Base-by-base conservation (phyloP, 2,329 filamentous ascomycete genomes). In the Paraphaeosphaeria minitans region DNA sequence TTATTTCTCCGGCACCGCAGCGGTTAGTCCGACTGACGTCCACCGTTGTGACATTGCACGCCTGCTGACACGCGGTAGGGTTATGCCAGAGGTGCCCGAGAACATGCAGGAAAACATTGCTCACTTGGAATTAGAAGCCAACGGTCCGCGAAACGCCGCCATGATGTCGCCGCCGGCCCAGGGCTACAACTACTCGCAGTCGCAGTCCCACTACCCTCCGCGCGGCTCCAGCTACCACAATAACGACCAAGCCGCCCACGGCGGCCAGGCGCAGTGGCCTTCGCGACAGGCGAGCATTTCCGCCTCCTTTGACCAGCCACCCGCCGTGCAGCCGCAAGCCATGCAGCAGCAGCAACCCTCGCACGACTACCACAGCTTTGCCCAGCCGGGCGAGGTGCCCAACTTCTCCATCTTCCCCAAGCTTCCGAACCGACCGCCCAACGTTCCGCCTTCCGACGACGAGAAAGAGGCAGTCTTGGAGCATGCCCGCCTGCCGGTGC, bases 21-120 rank as follows among this genome's bases (percentile, higher is more conserved):
- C 84, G 88, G 87, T 89, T 79, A 68, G 82, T 75, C 60, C 62
- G 37, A 39, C 37, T 39, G 60, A 58, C 64, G 60, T 65, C 61
- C 57, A 58, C 56, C 60, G 55, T 61, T 54, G 43, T 63, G 59
- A 64, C 62, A 67, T 69, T 70, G 64, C 63, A 62, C 57, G 59
- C 50, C 54, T 67, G 72, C 73, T 74, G 71, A 74, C 70, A 63
- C 55, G 60, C 57, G 57, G 74, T 78, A 96, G 92, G 82, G 87
- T 96, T 73, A 97, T 94, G 88, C 91, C 92, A 76, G 93, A 97
- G 83, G 93, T 97, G 66, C 92, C 94, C 67, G 91, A 94, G 79
- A 94, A 97, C 79, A 97, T 99, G 87, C 93, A 97, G 81, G 89
- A 96, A 73, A 94, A 91, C 79, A 86, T 99, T 66, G 91, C 94